Percentiles rank a stretch among this genome's conserved stretches.
phyloP scores from a whole-genome alignment of 257 asterid genomes.

The Misopates orontium region DNA sequence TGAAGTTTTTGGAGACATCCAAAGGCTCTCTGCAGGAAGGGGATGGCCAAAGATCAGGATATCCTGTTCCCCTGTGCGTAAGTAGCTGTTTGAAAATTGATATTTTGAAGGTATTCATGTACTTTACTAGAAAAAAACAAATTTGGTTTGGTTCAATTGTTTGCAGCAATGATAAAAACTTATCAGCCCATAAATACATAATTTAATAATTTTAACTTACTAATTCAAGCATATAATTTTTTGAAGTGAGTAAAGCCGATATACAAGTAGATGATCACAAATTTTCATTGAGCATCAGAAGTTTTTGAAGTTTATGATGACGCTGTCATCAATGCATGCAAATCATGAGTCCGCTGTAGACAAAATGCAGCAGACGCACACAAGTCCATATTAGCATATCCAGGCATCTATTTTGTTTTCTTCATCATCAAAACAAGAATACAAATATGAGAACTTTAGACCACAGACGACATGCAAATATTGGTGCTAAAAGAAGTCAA shows the following conservation, averaged over 20 bases:
- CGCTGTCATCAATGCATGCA: neutral
- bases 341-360: too few relatives aligned
- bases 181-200: neutral
- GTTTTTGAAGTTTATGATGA: slow-evolving; percentile 19
- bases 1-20: slow-evolving; percentile 81
- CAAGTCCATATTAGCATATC: too few relatives aligned
- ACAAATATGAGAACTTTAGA: too few relatives aligned
- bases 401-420: too few relatives aligned
- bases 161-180: neutral
- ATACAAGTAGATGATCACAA: slow-evolving; percentile 7
- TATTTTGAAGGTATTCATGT: slow-evolving; percentile 20
- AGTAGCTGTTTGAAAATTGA: slow-evolving; percentile 23
- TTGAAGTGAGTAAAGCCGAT: neutral
- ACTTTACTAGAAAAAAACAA: slow-evolving; percentile 19
- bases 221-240: neutral
- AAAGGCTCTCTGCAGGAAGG: slow-evolving; percentile 85
- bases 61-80: slow-evolving; percentile 78
- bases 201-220: neutral
- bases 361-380: too few relatives aligned
- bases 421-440: too few relatives aligned
- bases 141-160: slow-evolving; percentile 6
- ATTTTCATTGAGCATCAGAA: slow-evolving; percentile 10
- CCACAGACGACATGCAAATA: too few relatives aligned
- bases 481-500: too few relatives aligned
- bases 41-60: slow-evolving; percentile 98